A percentile compares a stretch with the other conserved stretches of the same genome.
Evolutionary conservation across 805 yeast genomes (phyloP).

Genomic region (Phaffomyces antillensis): DNA sequence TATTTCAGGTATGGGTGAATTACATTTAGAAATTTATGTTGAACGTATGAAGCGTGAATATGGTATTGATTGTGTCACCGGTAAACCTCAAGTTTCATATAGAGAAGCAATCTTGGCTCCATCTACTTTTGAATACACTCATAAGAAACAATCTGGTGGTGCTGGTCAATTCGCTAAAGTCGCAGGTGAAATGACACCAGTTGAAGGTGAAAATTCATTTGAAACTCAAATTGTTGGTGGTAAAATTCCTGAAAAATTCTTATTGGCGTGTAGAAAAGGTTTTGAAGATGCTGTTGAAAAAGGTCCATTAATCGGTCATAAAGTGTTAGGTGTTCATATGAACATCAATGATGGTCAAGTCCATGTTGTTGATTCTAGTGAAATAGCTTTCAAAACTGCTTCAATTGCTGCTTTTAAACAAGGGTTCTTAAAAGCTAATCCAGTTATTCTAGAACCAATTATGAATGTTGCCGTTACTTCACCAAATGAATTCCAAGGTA

Average conservation of each 20-base stretch:
- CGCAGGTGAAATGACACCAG: constrained; percentile 69
- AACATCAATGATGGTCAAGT: constrained; percentile 94
- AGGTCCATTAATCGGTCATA: constrained; percentile 95
- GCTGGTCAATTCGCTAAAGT: constrained; percentile 99
- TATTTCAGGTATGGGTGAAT: constrained; percentile 97
- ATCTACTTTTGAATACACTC: constrained; percentile 83
- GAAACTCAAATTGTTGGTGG: constrained; percentile 93
- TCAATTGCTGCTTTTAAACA: constrained; percentile 87
- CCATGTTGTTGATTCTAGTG: constrained; percentile 95
- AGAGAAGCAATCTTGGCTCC: constrained; percentile 81
- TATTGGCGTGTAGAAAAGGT: constrained; percentile 91
- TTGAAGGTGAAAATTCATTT: constrained; percentile 65
- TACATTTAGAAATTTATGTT: constrained; percentile 94
- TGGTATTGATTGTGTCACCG: constrained; percentile 90
- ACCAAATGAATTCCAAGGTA: constrained; percentile 94
- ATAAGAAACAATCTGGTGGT: constrained; percentile 98
- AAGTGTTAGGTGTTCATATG: constrained; percentile 90
- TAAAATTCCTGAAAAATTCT: constrained; percentile 89
- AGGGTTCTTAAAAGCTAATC: constrained; percentile 77
- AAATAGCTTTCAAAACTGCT: constrained; percentile 90
- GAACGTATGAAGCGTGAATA: constrained; percentile 98
- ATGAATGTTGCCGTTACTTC: constrained; percentile 92
- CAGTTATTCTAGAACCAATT: constrained; percentile 91
- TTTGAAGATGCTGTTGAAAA: constrained; percentile 91
- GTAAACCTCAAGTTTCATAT: constrained; percentile 97